Evolutionary conservation across 2,329 filamentous ascomycete genomes (phyloP), one percentile per base, ranked within the genome.

Genomic region (Elsinoe arachidis): DNA sequence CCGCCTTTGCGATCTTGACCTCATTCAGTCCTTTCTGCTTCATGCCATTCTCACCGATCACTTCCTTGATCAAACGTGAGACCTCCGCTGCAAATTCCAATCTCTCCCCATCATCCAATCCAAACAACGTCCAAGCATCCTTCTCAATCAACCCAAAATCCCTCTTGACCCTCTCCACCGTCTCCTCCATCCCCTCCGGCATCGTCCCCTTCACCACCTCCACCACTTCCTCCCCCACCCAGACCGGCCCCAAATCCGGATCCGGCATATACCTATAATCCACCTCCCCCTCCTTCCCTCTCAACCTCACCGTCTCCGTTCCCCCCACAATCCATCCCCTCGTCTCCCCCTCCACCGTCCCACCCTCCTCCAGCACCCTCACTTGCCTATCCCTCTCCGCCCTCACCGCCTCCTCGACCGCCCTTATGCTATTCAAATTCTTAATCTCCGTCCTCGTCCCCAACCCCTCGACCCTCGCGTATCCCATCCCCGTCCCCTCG

Each of bases 221-320:
- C 3, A 96, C 75, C 0, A 97, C 76, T 58, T 88, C 84, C 59
- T 74, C 68, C 6, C 84, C 84, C 60, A 99, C 86, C 2, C 90
- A 69, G 1, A 99, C 77, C 1, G 93, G 90, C 0, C 82, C 80
- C 12, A 99, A 78, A 68, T 99, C 93, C 4, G 93, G 89, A 69
- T 99, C 93, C 0, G 93, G 92, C 92, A 99, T 97, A 69, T 99
- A 99, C 41, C 93, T 81, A 71, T 99, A 99, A 71, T 99, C 93
- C 5, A 97, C 90, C 68, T 96, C 92, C 49, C 93, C 93, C 70
- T 97, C 93, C 70, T 99, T 99, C 23, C 90, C 90, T 65, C 93
- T 82, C 43, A 99, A 75, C 39, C 86, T 81, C 59, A 83, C 84
- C 2, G 93, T 97, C 68, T 90, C 86, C 3, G 83, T 90, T 61